These are phyloP conservation scores for Mycena crocata DNA, from an alignment of 768 basidiomycete species.

Conservation along the genomic window DNA sequence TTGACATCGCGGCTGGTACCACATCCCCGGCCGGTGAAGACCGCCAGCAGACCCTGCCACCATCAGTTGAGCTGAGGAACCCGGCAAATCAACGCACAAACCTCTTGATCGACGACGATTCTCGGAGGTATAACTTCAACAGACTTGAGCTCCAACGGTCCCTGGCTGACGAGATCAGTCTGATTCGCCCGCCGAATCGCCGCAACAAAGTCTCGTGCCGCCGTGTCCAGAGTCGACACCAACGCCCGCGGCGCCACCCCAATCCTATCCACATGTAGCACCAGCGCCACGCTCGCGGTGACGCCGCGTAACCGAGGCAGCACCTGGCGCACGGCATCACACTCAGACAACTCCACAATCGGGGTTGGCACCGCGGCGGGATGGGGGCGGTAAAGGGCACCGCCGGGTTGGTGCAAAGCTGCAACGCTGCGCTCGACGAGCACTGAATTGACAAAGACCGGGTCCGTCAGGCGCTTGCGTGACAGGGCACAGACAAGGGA, in stretches of 20 bases:
- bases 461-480: conserved; percentile 37
- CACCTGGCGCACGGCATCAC: not conserved
- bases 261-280: conserved; percentile 30
- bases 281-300: conserved; percentile 13
- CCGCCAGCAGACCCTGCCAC: conserved; percentile 40
- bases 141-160: conserved; percentile 44
- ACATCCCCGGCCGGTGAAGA: conserved; percentile 44
- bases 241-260: conserved; percentile 18
- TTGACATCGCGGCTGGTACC: conserved; percentile 42
- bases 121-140: conserved; percentile 38
- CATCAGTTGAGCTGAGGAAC: not conserved
- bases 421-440: conserved; percentile 37
- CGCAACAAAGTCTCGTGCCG: conserved; percentile 36
- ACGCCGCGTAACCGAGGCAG: conserved; percentile 16
- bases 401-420: conserved; percentile 32
- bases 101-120: conserved; percentile 42
- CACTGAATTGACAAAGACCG: conserved; percentile 29
- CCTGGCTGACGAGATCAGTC: conserved; percentile 36
- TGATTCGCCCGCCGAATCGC: conserved; percentile 39
- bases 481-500: conserved; percentile 38
- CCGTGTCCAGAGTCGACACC: conserved; percentile 30
- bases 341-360: not conserved
- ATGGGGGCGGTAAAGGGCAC: conserved; percentile 35
- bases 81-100: not conserved
- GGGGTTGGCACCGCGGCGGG: not conserved